Conservation (phyloP, 2,329 filamentous ascomycete genomes). For the Xylaria digitata region DNA sequence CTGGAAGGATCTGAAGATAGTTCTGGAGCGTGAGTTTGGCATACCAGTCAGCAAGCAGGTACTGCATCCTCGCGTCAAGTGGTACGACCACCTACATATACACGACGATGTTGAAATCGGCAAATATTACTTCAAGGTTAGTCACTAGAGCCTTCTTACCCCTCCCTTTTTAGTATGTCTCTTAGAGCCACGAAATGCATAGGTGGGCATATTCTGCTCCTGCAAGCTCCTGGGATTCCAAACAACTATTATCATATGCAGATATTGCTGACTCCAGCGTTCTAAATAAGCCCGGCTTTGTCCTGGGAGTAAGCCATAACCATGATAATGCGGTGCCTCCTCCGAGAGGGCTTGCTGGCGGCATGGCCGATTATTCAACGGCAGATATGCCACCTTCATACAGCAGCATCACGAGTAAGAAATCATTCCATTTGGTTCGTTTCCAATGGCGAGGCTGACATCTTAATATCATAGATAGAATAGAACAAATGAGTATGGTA, state of each 20-base stretch:
- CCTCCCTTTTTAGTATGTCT: too few relatives aligned
- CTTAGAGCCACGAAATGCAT: too few relatives aligned
- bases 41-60: not conserved
- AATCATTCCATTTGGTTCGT: too few relatives aligned
- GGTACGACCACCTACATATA: not conserved
- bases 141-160: too few relatives aligned
- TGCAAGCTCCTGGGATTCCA: too few relatives aligned
- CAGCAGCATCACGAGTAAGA: not conserved
- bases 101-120: not conserved
- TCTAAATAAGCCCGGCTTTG: not conserved
- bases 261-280: too few relatives aligned
- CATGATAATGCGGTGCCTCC: not conserved
- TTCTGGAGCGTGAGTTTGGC: not conserved
- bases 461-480: not conserved
- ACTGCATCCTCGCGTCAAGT: not conserved
- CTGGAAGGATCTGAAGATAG: conserved; percentile 3
- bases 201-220: too few relatives aligned
- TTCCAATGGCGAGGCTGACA: not conserved
- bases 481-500: not conserved
- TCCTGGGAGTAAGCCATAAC: not conserved
- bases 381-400: not conserved
- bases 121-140: not conserved
- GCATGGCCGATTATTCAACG: not conserved
- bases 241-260: too few relatives aligned
- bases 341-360: not conserved